Base-by-base conservation (phyloP, 805 yeast species). In the Schizosaccharomyces lindneri region DNA sequence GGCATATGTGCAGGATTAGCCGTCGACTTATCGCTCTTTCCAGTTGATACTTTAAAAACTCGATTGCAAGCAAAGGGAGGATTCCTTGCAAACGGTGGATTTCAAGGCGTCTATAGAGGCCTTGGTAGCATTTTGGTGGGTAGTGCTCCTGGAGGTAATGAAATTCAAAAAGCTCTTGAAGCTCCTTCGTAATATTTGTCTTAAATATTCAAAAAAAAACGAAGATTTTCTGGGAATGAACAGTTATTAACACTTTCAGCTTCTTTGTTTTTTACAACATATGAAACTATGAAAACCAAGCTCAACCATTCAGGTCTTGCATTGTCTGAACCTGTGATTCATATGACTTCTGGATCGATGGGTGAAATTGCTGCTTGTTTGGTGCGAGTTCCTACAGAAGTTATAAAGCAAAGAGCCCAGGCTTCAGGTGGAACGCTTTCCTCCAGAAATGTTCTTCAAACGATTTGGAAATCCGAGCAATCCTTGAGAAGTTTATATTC, bases 301-400 rank as follows among this genome's bases (percentile, higher is more conserved):
- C 27, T 63, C n/a, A n/a, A 31, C 41, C 29, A 19, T 29, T 41
- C 62, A 11, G 19, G 15, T 6, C 21, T 60, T 11, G n/a, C 24
- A 57, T 57, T 68, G 63, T 68, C 73, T 61, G 71, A 75, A 46
- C 73, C 79, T 0, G 41, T 76, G 0, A 78, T 83, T 2, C 97
- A 93, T 68, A 93, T 93, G 97, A 63, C 80, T 1, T 76, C 93
- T 29, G 95, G 97, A 0, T 84, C 95, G 0, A 68, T 82, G 15
- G 98, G 98, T 63, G 99, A 93, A 69, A 76, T 88, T 17, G 84
- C 93, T 1, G 98, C 98, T 0, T 93, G 99, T 71, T 72, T 84
- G 63, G 93, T 93, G 1, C 76, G 99, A 63, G 99, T 93, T 0
- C 99, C 99, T 0, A 94, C 95, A 0, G 99, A 93, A 70, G 95